These are phyloP conservation scores for Gossypium armourianum DNA, from an alignment of 441 rosid genomes.

Conservation along the genomic window DNA sequence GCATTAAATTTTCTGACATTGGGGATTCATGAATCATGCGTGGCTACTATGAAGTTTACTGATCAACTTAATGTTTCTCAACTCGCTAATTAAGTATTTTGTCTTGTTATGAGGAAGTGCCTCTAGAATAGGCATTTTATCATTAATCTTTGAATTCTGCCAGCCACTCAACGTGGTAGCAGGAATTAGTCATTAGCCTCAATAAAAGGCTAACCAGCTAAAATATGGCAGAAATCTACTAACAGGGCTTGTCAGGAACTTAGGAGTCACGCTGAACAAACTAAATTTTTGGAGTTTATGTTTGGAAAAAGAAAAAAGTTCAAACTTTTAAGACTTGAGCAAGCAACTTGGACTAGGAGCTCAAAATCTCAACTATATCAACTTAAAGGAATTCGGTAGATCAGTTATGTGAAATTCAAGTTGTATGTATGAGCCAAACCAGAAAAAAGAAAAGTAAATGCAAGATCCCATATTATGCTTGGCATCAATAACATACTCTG, in stretches of 20 bases:
- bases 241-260: background rate
- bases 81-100: background rate
- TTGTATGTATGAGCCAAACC: background rate
- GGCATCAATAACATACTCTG: slow-evolving; percentile 3
- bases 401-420: background rate
- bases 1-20: background rate
- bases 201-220: background rate
- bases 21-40: background rate
- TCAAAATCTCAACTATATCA: slow-evolving; percentile 7
- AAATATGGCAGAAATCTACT: background rate
- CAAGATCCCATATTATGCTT: background rate
- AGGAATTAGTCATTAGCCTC: background rate
- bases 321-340: background rate
- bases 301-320: background rate
- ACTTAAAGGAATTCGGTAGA: background rate
- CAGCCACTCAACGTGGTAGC: background rate
- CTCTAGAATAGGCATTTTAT: background rate
- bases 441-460: background rate
- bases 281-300: background rate
- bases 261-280: background rate
- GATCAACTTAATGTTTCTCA: background rate
- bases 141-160: background rate
- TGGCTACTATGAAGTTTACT: background rate
- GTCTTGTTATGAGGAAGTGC: background rate
- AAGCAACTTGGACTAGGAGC: background rate